Percentiles rank a stretch among this genome's conserved stretches.
phyloP scores from a whole-genome alignment of 2,329 filamentous ascomycete species.

The Alternaria incomplexa region DNA sequence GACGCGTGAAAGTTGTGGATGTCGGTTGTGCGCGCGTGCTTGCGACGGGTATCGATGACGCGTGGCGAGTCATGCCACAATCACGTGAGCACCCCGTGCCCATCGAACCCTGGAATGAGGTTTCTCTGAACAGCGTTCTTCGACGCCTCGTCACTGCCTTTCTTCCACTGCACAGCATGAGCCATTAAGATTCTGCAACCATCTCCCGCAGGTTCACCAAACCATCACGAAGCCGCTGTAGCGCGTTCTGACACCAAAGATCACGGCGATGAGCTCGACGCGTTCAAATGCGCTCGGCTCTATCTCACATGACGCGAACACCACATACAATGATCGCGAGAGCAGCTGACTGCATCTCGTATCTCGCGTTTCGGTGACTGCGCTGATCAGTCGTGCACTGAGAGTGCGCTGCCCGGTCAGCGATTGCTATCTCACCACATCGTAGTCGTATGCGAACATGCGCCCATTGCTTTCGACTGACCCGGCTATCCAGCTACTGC shows the following conservation, averaged over 20 bases:
- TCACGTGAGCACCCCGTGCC: background rate
- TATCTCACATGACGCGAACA: background rate
- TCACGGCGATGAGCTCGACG: background rate
- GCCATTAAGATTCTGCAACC: background rate
- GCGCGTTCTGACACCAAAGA: background rate
- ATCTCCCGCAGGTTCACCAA: background rate
- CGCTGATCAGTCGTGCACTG: background rate
- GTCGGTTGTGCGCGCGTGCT: background rate
- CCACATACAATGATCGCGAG: background rate
- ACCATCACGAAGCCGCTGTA: background rate
- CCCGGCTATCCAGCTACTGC: background rate
- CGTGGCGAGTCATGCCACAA: background rate
- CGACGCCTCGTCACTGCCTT: background rate
- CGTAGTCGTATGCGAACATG: background rate
- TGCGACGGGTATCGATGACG: background rate
- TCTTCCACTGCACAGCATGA: background rate
- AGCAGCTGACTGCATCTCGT: background rate
- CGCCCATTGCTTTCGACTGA: background rate
- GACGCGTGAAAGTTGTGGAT: background rate
- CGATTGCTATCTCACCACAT: background rate
- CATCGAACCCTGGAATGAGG: background rate
- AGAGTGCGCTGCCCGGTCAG: background rate
- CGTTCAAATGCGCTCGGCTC: background rate
- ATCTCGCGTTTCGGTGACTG: background rate
- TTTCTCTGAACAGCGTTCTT: accelerated